Evolutionary conservation across 768 basidiomycete species (phyloP), one percentile per base, ranked within the genome.

Genomic region (Cystofilobasidium bisporidii): DNA sequence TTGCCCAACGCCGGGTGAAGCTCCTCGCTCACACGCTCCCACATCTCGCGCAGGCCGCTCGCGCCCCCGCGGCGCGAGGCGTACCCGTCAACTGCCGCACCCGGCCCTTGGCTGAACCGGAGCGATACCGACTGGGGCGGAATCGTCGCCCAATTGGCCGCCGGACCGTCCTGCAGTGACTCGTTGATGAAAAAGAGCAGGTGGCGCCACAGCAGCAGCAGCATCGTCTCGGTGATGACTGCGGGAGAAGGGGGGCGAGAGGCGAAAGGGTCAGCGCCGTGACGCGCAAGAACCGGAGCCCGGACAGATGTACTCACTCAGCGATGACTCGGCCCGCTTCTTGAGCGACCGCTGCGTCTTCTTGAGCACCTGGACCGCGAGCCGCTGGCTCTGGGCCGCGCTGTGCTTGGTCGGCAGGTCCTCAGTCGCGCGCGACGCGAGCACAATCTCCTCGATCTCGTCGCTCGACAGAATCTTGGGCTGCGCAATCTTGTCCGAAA

Each of bases 181-280:
- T 64, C 62, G 59, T 72, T 68, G 62, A 74, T 70, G 76, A 87
- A 92, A 73, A 85, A 84, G 18, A 83, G 80, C 33, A 89, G 73
- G 72, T 93, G 91, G 20, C 89, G 82, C 87, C 88, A 91, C 14
- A 90, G 78, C 24, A 92, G 80, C 22, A 92, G 80, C 12, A 92
- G 79, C 8, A 88, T 75, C 83, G 91, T 87, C 76, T 93, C 91
- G 60, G 84, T 77, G 20, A 86, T 83, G 65, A 82, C 87, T 88
- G 45, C n/a, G 28, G n/a, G 22, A 15, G 43, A 8, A 15, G 20
- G 43, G 18, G 14, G 8, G 18, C 10, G 8, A 15, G 8, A 43
- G 43, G 43, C 14, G 8, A 41, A 9, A 41, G 17, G 17, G 43
- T 43, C 43, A 33, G 20, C 22, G 26, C 18, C 55, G 33, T 28